Conservation (phyloP, 1,284 basidiomycete genomes). For the Irpex sp. region DNA sequence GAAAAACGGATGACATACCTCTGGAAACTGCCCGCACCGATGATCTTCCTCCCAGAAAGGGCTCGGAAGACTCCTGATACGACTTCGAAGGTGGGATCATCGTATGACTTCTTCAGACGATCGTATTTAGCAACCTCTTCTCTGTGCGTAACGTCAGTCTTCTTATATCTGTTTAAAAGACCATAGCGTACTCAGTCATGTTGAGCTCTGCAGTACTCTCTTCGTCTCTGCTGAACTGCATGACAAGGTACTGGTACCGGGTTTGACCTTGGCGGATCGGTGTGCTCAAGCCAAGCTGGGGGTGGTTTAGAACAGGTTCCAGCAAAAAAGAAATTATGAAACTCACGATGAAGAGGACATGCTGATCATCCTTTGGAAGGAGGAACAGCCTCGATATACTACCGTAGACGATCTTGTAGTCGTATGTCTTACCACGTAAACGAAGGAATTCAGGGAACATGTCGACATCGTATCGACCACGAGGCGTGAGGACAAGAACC, state of each 20-base stretch:
- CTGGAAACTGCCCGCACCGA: slow-evolving; percentile 80
- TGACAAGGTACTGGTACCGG: slow-evolving; percentile 95
- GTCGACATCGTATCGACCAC: slow-evolving; percentile 97
- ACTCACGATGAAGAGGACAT: slow-evolving; percentile 90
- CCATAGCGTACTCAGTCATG: slow-evolving; percentile 73
- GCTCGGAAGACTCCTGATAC: slow-evolving; percentile 94
- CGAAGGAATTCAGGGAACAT: slow-evolving; percentile 96
- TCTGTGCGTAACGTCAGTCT: slow-evolving; percentile 30
- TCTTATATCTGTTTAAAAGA: background rate
- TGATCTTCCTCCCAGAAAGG: slow-evolving; percentile 89
- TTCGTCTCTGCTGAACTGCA: slow-evolving; percentile 96
- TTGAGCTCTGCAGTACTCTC: slow-evolving; percentile 97
- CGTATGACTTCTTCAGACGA: slow-evolving; percentile 87
- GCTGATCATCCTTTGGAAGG: slow-evolving; percentile 95
- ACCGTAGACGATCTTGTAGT: slow-evolving; percentile 95
- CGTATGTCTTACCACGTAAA: slow-evolving; percentile 96
- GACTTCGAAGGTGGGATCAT: slow-evolving; percentile 93
- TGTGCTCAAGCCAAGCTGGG: slow-evolving; percentile 80
- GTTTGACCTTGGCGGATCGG: slow-evolving; percentile 99
- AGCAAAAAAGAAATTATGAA: slow-evolving; percentile 5
- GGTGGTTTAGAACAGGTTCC: background rate
- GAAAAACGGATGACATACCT: slow-evolving; percentile 37
- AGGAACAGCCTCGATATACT: slow-evolving; percentile 92
- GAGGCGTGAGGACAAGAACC: slow-evolving; percentile 93
- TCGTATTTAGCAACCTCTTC: slow-evolving; percentile 77